Base-by-base conservation (phyloP, 2,329 filamentous ascomycete genomes). In the Teratosphaeria gauchensis region DNA sequence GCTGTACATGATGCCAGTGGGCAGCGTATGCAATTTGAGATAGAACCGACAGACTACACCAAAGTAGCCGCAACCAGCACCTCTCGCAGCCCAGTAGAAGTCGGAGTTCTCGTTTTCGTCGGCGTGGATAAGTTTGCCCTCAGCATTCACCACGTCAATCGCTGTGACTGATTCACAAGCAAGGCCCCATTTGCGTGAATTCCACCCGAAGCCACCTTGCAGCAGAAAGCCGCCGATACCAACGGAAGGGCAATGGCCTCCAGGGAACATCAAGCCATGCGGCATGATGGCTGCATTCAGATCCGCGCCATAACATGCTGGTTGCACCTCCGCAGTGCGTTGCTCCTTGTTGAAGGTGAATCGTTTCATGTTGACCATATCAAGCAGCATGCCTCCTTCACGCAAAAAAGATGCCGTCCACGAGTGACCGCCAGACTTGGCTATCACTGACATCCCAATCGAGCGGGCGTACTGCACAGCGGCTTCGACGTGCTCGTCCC, bases 171-270 rank as follows among this genome's bases (percentile, higher is more conserved):
- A 67, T 63, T 81, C 76, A 57, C 80, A 82, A 0, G 79, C 79
- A 77, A 78, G 82, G 0, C 81, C 80, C 80, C 80, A 82, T 61
- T 78, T 80, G 78, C 79, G 32, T 38, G 21, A 81, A 63, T 82
- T 82, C 81, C 81, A 84, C 0, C 81, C 81, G 78, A 83, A 82
- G 1, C 81, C 81, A 0, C 81, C 81, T 62, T 82, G 80, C 14
- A 84, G 66, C 24, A 83, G 65, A 61, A 82, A 83, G 0, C 81
- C 81, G 0, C 80, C 80, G n/a, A 83, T 63, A 8, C 79, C 81
- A 19, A 83, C 81, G 66, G 82, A 79, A 0, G 80, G 80, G 65
- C 80, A 83, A 66, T 83, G 81, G 0, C 81, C 81, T 0, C 78
- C 79, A 0, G 75, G 72, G 62, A 83, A 83, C 71, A 82, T 75